These are phyloP conservation scores for Tranzscheliella williamsii DNA, from an alignment of 1,284 basidiomycete genomes.

Conservation along the genomic window DNA sequence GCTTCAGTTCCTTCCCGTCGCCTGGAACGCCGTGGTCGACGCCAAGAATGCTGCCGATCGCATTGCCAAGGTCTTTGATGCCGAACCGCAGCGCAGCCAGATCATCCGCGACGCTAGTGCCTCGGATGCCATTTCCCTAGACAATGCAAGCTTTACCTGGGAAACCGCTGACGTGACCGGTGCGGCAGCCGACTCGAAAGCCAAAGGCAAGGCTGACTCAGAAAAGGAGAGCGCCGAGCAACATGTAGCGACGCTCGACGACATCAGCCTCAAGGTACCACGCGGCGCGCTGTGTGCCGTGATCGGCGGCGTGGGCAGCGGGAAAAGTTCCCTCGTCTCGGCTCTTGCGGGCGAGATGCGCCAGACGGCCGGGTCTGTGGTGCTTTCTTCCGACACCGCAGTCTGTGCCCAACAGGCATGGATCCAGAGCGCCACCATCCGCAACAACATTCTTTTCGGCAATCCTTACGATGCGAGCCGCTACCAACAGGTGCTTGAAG, in stretches of 20 bases:
- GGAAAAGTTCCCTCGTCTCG: constrained; percentile 55
- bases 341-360: constrained; percentile 58
- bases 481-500: constrained; percentile 58
- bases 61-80: constrained; percentile 66
- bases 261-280: constrained; percentile 32
- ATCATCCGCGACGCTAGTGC: constrained; percentile 69
- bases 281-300: constrained; percentile 50
- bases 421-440: constrained; percentile 81
- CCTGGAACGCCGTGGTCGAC: constrained; percentile 52
- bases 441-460: constrained; percentile 65
- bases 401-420: constrained; percentile 82
- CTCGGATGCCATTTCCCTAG: constrained; percentile 30
- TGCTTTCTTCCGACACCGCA: constrained; percentile 61
- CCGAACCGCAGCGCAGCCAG: constrained; percentile 68
- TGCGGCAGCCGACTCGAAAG: constrained; percentile 8
- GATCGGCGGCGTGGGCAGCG: constrained; percentile 57
- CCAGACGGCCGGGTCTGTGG: constrained; percentile 39
- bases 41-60: constrained; percentile 54
- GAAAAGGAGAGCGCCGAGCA: not conserved
- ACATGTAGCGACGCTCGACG: not conserved
- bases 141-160: constrained; percentile 43
- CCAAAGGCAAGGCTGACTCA: constrained; percentile 35
- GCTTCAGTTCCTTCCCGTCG: constrained; percentile 68
- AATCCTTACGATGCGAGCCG: constrained; percentile 65
- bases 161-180: constrained; percentile 40